phyloP scores from a whole-genome alignment of 164 flowering plant genomes.

The Hamamelis virginiana region DNA sequence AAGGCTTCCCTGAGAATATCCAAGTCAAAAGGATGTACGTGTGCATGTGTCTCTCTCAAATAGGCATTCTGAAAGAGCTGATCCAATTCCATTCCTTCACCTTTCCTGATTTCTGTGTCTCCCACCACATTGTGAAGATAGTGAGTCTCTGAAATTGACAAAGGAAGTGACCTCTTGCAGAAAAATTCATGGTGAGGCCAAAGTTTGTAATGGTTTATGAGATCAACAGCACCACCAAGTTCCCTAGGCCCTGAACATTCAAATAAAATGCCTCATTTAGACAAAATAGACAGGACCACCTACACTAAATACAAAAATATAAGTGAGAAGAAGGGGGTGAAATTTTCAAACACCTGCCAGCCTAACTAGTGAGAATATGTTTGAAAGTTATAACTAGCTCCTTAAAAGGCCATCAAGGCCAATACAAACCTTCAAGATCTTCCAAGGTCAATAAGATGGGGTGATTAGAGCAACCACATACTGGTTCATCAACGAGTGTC shows the following conservation, averaged over 20 bases:
- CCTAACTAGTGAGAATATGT: no score
- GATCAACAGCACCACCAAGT: constrained; percentile 51
- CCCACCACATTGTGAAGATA: constrained; percentile 56
- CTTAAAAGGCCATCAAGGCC: no score
- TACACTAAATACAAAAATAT: no score
- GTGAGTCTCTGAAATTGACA: constrained; percentile 37
- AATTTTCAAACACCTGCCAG: no score
- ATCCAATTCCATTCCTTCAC: constrained; percentile 51
- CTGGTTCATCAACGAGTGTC: no score
- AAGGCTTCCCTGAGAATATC: constrained; percentile 48
- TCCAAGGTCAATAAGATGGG: no score
- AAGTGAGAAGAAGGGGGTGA: no score
- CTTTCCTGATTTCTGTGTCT: constrained; percentile 48
- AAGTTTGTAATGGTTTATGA: constrained; percentile 42
- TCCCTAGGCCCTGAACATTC: constrained; percentile 29
- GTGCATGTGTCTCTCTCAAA: constrained; percentile 23
- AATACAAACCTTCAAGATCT: no score
- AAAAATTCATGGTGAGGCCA: constrained; percentile 47
- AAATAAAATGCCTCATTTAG: neutral
- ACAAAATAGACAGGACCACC: no score
- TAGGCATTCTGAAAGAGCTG: constrained; percentile 32
- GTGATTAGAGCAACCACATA: no score
- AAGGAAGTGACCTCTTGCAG: constrained; percentile 50
- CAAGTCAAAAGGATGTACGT: constrained; percentile 39
- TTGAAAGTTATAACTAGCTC: no score